phyloP scores from a whole-genome alignment of 2,329 filamentous ascomycete species.

The Aspergillus versicolor region DNA sequence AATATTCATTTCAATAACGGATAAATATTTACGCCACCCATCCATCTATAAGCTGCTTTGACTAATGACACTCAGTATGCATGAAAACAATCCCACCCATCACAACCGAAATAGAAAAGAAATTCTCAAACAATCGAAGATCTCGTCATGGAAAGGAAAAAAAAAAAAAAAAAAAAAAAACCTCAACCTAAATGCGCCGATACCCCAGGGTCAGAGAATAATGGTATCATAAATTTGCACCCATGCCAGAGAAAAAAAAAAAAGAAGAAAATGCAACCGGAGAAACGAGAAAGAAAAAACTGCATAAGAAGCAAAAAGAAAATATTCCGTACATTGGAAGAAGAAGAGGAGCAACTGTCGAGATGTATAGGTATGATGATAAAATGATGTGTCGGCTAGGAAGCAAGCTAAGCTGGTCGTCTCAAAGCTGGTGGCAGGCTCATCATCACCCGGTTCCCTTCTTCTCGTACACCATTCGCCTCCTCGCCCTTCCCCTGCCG shows the following conservation, averaged over 20 bases:
- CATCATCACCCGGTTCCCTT: slow-evolving; percentile 43
- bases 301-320: not conserved
- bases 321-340: not conserved
- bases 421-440: slow-evolving; percentile 39
- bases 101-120: not conserved
- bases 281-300: slow-evolving; percentile 6
- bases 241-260: not conserved
- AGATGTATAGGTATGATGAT: not conserved
- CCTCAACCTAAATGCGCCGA: slow-evolving; percentile 13
- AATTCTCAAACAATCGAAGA: not conserved
- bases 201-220: slow-evolving; percentile 21
- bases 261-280: not conserved
- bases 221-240: slow-evolving; percentile 33
- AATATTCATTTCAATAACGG: not conserved
- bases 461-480: slow-evolving; percentile 46
- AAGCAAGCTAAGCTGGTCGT: slow-evolving; percentile 17
- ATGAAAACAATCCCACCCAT: not conserved
- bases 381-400: too few relatives aligned
- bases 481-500: slow-evolving; percentile 64
- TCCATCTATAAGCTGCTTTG: not conserved
- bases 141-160: not conserved
- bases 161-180: not conserved
- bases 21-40: not conserved
- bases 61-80: not conserved
- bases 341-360: not conserved